Evolutionary conservation across 371 early-diverging fungal genomes (phyloP).

Genomic region (Capillidium heterosporum): DNA sequence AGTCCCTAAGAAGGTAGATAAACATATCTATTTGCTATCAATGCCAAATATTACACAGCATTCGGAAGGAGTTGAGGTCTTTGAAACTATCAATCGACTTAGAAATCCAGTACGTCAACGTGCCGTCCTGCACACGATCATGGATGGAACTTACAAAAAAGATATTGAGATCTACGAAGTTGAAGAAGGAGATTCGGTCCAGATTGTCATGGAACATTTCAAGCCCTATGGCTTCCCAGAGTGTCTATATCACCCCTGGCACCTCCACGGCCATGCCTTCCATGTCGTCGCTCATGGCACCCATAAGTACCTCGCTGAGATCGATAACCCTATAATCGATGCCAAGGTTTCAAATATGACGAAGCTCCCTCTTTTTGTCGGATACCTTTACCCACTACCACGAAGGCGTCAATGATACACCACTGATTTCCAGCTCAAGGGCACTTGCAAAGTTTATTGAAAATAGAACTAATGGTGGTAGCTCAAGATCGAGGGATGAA

Average conservation of each 20-base stretch:
- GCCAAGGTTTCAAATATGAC: neutral
- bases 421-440: no score
- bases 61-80: neutral
- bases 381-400: slow-evolving; percentile 1
- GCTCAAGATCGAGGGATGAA: no score
- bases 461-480: neutral
- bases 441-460: neutral
- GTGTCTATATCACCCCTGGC: neutral
- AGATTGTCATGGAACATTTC: neutral
- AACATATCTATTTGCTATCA: neutral
- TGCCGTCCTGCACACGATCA: neutral
- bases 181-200: neutral
- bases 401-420: neutral
- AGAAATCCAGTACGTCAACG: neutral
- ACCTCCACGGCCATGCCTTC: slow-evolving; percentile 1
- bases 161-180: neutral
- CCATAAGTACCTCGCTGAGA: neutral
- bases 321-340: neutral
- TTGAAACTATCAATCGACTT: neutral
- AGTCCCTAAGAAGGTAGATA: no score
- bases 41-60: neutral
- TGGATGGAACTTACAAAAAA: no score
- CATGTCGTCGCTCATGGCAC: neutral
- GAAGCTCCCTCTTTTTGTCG: neutral
- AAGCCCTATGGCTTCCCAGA: neutral